These are phyloP conservation scores for Clavispora vitiphila DNA, from an alignment of 805 yeast genomes.

Conservation along the genomic window DNA sequence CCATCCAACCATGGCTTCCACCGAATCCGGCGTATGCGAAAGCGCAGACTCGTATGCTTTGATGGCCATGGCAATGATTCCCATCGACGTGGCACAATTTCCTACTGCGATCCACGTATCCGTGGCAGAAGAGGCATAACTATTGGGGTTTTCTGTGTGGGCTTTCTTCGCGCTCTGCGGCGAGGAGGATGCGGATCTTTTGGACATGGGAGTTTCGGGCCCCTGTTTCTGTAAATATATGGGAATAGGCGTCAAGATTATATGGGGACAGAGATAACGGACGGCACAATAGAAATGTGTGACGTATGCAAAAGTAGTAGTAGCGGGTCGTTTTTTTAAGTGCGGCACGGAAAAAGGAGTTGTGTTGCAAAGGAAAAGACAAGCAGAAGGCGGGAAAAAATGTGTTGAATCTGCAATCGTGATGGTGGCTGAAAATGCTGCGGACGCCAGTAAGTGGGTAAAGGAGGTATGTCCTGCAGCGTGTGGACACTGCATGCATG, in stretches of 20 bases:
- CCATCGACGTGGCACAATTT: slow-evolving; percentile 40
- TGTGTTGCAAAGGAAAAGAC: not conserved
- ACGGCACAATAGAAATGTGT: not conserved
- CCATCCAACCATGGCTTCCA: slow-evolving; percentile 40
- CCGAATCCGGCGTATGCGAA: slow-evolving; percentile 35
- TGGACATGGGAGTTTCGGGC: not conserved
- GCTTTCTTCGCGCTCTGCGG: slow-evolving; percentile 1
- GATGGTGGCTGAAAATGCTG: not conserved
- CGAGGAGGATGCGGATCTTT: slow-evolving; percentile 1
- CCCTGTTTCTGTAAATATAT: not conserved
- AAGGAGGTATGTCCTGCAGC: not conserved
- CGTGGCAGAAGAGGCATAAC: slow-evolving; percentile 14
- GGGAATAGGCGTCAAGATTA: not conserved
- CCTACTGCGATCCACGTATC: slow-evolving; percentile 47
- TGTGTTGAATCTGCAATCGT: not conserved
- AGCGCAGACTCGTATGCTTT: slow-evolving; percentile 41
- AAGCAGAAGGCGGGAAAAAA: not conserved
- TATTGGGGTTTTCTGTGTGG: not conserved
- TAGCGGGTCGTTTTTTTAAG: not conserved
- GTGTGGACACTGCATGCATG: not conserved
- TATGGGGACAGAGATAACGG: not conserved
- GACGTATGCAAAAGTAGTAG: not conserved
- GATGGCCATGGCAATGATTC: slow-evolving; percentile 36
- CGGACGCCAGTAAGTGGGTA: not conserved
- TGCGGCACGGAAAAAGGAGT: not conserved